Percentiles rank a stretch among this genome's conserved stretches.
phyloP scores from a whole-genome alignment of 2,329 filamentous ascomycete genomes.

The Macrophomina tecta region DNA sequence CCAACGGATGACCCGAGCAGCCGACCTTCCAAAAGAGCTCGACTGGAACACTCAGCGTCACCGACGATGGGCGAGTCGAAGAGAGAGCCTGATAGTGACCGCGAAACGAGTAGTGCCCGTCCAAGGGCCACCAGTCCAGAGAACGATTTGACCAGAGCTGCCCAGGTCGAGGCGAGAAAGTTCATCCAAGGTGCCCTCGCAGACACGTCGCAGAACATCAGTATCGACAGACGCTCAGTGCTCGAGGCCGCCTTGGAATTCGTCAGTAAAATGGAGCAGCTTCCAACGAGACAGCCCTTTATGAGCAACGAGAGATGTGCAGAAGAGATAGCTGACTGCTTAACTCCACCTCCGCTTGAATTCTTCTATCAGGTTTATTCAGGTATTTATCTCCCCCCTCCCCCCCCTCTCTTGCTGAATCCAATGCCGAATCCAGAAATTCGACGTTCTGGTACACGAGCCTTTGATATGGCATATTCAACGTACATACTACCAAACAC shows the following conservation, averaged over 20 bases:
- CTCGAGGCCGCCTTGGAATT: slow-evolving; percentile 18
- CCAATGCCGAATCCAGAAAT: neutral
- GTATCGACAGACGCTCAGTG: slow-evolving; percentile 12
- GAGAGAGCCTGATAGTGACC: neutral
- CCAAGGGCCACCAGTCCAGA: neutral
- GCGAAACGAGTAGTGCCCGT: neutral
- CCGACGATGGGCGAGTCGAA: neutral
- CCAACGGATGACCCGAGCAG: neutral
- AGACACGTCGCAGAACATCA: slow-evolving; percentile 3
- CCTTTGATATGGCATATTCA: slow-evolving; percentile 14
- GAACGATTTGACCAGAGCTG: slow-evolving; percentile 11
- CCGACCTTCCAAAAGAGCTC: slow-evolving; percentile 15
- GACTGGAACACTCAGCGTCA: neutral
- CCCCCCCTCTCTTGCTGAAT: neutral
- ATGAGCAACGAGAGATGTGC: neutral
- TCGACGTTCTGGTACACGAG: neutral
- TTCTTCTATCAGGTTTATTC: slow-evolving; percentile 18
- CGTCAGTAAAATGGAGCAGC: slow-evolving; percentile 23
- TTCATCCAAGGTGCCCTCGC: slow-evolving; percentile 26
- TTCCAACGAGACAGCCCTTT: neutral
- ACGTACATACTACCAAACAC: slow-evolving; percentile 37
- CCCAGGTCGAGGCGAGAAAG: slow-evolving; percentile 10
- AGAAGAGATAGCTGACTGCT: neutral
- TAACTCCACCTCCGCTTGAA: slow-evolving; percentile 11
- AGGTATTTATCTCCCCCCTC: neutral